Conservation (phyloP, 805 yeast species). For the Candida khao-thaluensis region DNA sequence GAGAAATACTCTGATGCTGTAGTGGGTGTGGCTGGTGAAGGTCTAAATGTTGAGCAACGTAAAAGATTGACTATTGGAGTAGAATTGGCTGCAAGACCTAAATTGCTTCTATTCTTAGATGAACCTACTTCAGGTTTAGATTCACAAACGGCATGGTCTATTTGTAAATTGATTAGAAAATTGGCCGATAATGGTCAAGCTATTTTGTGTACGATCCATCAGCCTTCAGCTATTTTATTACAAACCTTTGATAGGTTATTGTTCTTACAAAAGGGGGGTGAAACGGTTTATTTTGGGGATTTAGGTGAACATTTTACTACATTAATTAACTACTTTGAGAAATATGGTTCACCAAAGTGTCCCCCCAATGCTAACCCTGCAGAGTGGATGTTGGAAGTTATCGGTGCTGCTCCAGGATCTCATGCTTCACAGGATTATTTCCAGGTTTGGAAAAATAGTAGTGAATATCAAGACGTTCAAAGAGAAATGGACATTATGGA, state of each 20-base stretch:
- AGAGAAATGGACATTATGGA: slow-evolving; percentile 48
- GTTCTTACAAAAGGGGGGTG: slow-evolving; percentile 32
- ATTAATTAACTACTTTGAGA: slow-evolving; percentile 65
- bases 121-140: slow-evolving; percentile 66
- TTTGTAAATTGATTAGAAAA: slow-evolving; percentile 49
- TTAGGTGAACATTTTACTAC: slow-evolving; percentile 63
- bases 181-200: slow-evolving; percentile 60
- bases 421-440: slow-evolving; percentile 69
- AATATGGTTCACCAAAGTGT: slow-evolving; percentile 57
- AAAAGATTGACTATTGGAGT: slow-evolving; percentile 43
- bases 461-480: slow-evolving; percentile 52
- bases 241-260: slow-evolving; percentile 32
- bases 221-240: slow-evolving; percentile 51
- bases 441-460: slow-evolving; percentile 74
- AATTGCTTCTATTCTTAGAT: slow-evolving; percentile 51
- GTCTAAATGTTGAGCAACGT: slow-evolving; percentile 42
- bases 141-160: slow-evolving; percentile 58
- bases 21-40: slow-evolving; percentile 75
- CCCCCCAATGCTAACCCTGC: slow-evolving; percentile 40
- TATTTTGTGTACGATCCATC: slow-evolving; percentile 59
- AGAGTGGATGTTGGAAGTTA: slow-evolving; percentile 88
- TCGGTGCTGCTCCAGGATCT: slow-evolving; percentile 81
- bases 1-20: slow-evolving; percentile 68
- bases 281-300: slow-evolving; percentile 80
- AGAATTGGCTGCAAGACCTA: slow-evolving; percentile 42